These are phyloP conservation scores for Amauroascus verrucosus DNA, from an alignment of 2,329 filamentous ascomycete genomes.

Conservation along the genomic window DNA sequence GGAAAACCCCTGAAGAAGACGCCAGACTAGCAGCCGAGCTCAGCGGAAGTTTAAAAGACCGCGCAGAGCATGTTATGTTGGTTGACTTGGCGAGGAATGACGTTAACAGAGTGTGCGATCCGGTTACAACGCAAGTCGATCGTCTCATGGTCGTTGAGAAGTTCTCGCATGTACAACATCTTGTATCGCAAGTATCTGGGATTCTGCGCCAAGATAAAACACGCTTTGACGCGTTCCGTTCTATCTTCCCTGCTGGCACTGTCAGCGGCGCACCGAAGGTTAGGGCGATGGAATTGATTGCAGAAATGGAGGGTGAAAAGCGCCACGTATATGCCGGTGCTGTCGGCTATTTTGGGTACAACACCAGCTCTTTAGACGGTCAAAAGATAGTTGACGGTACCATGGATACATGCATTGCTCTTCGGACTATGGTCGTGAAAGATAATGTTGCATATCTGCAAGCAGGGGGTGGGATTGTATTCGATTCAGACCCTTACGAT, in stretches of 20 bases:
- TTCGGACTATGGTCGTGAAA: slow-evolving; percentile 91
- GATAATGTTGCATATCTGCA: slow-evolving; percentile 87
- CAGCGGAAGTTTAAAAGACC: slow-evolving; percentile 73
- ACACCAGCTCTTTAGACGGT: slow-evolving; percentile 56
- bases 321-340: slow-evolving; percentile 90
- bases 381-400: slow-evolving; percentile 58
- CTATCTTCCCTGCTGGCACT: slow-evolving; percentile 93
- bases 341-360: slow-evolving; percentile 92
- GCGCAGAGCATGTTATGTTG: slow-evolving; percentile 93
- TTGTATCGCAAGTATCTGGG: slow-evolving; percentile 91
- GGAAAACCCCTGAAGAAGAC: slow-evolving; percentile 71
- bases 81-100: slow-evolving; percentile 95
- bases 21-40: slow-evolving; percentile 66
- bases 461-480: slow-evolving; percentile 77
- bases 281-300: slow-evolving; percentile 92
- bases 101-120: slow-evolving; percentile 90
- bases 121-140: slow-evolving; percentile 79
- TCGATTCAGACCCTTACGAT: slow-evolving; percentile 80
- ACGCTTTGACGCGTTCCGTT: slow-evolving; percentile 88
- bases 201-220: slow-evolving; percentile 74
- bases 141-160: slow-evolving; percentile 86
- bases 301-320: slow-evolving; percentile 87
- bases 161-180: slow-evolving; percentile 95
- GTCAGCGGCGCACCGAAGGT: slow-evolving; percentile 95
- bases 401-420: slow-evolving; percentile 77